Percentiles rank a stretch among this genome's conserved stretches.
phyloP scores from a whole-genome alignment of 371 early-diverging fungal species.

The Funneliformis caledonium region DNA sequence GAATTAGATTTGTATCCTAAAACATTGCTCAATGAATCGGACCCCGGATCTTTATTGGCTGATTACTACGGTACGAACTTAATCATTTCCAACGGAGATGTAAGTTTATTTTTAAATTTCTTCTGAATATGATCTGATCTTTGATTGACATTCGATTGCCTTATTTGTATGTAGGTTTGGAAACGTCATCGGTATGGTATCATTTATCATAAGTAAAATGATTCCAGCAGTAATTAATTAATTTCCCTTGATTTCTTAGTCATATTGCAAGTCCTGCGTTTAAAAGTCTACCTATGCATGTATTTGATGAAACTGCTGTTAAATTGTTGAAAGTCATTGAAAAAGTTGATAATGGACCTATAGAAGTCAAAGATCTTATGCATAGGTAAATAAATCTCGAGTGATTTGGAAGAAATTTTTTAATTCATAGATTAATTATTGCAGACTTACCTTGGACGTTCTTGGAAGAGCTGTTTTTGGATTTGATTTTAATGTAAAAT shows the following conservation, averaged over 20 bases:
- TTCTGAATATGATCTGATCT: background rate
- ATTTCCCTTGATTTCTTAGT: background rate
- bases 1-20: slow-evolving; percentile 2
- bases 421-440: background rate
- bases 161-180: background rate
- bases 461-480: slow-evolving; percentile 5
- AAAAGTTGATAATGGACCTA: slow-evolving; percentile 15
- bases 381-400: background rate
- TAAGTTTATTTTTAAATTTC: background rate
- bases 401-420: background rate
- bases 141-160: background rate
- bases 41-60: background rate
- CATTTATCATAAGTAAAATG: background rate
- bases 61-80: background rate
- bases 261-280: background rate
- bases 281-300: background rate
- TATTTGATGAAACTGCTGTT: background rate
- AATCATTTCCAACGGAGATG: background rate
- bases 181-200: background rate
- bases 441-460: background rate
- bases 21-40: background rate
- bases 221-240: background rate
- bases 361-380: background rate
- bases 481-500: slow-evolving; percentile 4
- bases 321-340: background rate